These are phyloP conservation scores for Friedmanniomyces endolithicus DNA, from an alignment of 495 filamentous ascomycete genomes.

Conservation along the genomic window DNA sequence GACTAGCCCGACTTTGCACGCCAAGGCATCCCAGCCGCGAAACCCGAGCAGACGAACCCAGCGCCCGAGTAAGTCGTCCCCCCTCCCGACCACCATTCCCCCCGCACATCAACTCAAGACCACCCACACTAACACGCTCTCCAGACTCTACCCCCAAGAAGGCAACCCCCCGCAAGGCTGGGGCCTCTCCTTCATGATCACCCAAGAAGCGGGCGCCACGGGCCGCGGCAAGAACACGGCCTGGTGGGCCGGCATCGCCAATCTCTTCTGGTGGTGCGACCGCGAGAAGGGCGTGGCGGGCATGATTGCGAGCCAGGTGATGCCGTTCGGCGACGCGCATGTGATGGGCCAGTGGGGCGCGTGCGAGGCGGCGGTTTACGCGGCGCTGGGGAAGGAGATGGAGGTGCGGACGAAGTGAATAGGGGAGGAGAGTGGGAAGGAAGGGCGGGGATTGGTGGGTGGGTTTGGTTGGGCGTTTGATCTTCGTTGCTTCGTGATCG, in stretches of 20 bases:
- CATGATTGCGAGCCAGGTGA: slow-evolving; percentile 44
- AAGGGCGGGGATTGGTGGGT: too few relatives aligned
- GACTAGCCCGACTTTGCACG: slow-evolving; percentile 38
- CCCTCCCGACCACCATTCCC: neutral
- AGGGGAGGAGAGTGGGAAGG: too few relatives aligned
- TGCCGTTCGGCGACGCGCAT: slow-evolving; percentile 38
- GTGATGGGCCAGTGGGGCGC: slow-evolving; percentile 18
- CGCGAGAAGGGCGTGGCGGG: slow-evolving; percentile 46
- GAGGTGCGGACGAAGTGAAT: neutral
- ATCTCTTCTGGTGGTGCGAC: slow-evolving; percentile 52
- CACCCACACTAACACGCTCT: neutral
- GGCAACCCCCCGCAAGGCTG: slow-evolving; percentile 44
- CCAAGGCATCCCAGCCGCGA: slow-evolving; percentile 35
- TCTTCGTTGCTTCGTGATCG: neutral
- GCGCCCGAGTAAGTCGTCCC: slow-evolving; percentile 23
- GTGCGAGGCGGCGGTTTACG: slow-evolving; percentile 17
- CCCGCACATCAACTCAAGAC: too few relatives aligned
- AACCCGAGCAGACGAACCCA: slow-evolving; percentile 38
- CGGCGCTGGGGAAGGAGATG: slow-evolving; percentile 1
- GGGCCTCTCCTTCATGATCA: slow-evolving; percentile 48
- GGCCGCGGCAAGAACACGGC: slow-evolving; percentile 39
- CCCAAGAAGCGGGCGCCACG: slow-evolving; percentile 29
- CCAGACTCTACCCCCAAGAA: slow-evolving; percentile 37
- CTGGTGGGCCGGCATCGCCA: slow-evolving; percentile 48
- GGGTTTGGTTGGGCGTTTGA: neutral